Base-by-base conservation (phyloP, 768 basidiomycete genomes). In the Amanita brunnescens region DNA sequence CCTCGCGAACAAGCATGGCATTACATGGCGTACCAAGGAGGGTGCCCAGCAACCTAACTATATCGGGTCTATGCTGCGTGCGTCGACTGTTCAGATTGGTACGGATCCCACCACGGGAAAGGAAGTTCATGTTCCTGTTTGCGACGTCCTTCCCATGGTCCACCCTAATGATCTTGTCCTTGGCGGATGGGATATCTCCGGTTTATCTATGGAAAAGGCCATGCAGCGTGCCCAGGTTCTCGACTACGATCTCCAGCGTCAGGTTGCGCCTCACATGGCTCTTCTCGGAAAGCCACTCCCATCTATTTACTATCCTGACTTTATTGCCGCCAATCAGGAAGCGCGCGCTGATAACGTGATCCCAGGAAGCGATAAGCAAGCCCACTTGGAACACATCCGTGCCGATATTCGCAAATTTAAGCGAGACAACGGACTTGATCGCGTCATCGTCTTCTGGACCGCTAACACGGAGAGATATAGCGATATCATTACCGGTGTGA, bases 401-500 rank as follows among this genome's bases (percentile, higher is more conserved):
- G 75, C 76, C n/a, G 92, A 97, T 62, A 97, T 98, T 65, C 88
- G 91, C 60, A 78, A 81, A 50, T 98, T 98, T 80, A 98, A 97
- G 75, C 61, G 71, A 48, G 71, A 81, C 54, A 81, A 98, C 64
- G 74, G 69, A 16, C 81, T 98, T 42, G 94, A 94, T 66, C 87
- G 87, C 52, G 81, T 91, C 55, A 69, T 99, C 60, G 86, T 98
- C 55, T 94, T 98, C 76, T 98, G 95, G 95, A 98, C 95, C 13
- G 93, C 91, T 59, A 97, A 99, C 73, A 99, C 95, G 14, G 96
- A 98, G 75, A 87, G 95, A 53, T 99, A 93, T 80, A 85, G 87
- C 59, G 91, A 92, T 56, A 83, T 99, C 68, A 84, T 97, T 65
- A 77, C 87, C 10, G 96, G 95, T 38, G 81, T 97, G 53, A 98